Base-by-base conservation (phyloP, 768 basidiomycete genomes). In the Sarcodon aspratus region DNA sequence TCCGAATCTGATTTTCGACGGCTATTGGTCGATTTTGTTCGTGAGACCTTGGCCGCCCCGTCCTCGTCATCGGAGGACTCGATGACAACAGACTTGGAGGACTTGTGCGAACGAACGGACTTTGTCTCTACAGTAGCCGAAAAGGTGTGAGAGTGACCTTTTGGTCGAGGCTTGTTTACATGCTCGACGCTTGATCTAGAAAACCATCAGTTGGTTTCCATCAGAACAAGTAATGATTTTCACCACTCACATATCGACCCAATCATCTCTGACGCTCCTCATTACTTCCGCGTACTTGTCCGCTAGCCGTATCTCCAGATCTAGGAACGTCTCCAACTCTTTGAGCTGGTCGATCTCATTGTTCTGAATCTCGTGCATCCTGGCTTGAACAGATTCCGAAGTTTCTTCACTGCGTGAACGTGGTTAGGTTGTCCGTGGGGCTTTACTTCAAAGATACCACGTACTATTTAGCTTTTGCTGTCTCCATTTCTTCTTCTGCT, bases 291-390 rank as follows among this genome's bases (percentile, higher is more conserved):
- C 64, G 57, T 88, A 86, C 51, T 84, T 76, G 52, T 76, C 74
- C 13, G 81, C 82, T 56, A 81, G 94, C 46, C 79, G 79, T 43
- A 84, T 64, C 55, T 95, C 83, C 9, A 78, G 65, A 45, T 92
- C 82, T 33, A 96, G 66, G 58, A 94, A 77, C 5, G 66, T 63
- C 3, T 78, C 77, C 33, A 96, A 69, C 36, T 85, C 88, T 33
- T 75, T 76, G 6, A 86, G 68, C 55, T 91, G 85, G 31, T 70
- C 66, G 27, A 77, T 69, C 58, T 95, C 91, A 46, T 82, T 80
- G 53, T 89, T 82, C 59, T 90, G 86, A 44, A 96, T 84, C 0
- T 72, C 73, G 45, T 78, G 75, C 74, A 94, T 89, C 35, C 85
- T 78, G 3, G 73, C 73, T n/a, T 80, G 83, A 1, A 94, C 76